Evolutionary conservation across 192 early-diverging fungal species (phyloP).

Genomic region (Coemansia sp.): DNA sequence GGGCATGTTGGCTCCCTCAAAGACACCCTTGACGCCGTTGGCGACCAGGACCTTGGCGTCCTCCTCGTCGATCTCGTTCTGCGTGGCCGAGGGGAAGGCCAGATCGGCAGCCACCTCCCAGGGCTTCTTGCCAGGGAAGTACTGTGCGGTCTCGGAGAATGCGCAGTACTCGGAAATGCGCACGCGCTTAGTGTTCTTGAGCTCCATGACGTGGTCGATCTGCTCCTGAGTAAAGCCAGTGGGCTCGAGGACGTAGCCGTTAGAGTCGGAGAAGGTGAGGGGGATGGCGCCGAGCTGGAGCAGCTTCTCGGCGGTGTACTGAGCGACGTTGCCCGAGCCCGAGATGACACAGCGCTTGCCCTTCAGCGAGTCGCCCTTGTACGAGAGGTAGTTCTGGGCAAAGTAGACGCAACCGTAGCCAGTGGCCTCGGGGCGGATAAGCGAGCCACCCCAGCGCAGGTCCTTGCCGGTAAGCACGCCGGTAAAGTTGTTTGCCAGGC

Average conservation of each 20-base stretch:
- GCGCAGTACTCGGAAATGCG: slow-evolving; percentile 58
- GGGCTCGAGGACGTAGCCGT: slow-evolving; percentile 59
- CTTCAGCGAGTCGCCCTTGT: slow-evolving; percentile 58
- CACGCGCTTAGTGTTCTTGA: slow-evolving; percentile 61
- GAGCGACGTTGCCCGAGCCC: slow-evolving; percentile 62
- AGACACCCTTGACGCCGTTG: slow-evolving; percentile 58
- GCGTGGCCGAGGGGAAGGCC: slow-evolving; percentile 63
- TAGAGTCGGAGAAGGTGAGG: slow-evolving; percentile 62
- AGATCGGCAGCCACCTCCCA: slow-evolving; percentile 60
- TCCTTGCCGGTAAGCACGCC: slow-evolving; percentile 63
- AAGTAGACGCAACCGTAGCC: slow-evolving; percentile 64
- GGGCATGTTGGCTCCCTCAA: slow-evolving; percentile 64
- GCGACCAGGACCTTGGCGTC: slow-evolving; percentile 59
- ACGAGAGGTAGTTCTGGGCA: slow-evolving; percentile 57
- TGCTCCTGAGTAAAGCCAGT: slow-evolving; percentile 59
- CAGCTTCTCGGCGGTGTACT: slow-evolving; percentile 62
- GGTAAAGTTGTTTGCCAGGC: slow-evolving; percentile 58
- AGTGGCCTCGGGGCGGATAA: slow-evolving; percentile 62
- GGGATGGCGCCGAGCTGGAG: slow-evolving; percentile 59
- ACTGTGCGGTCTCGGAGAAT: slow-evolving; percentile 56
- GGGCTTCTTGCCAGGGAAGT: slow-evolving; percentile 60
- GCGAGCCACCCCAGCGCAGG: slow-evolving; percentile 59
- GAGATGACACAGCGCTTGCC: slow-evolving; percentile 60
- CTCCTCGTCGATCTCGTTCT: slow-evolving; percentile 63
- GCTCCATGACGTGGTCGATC: slow-evolving; percentile 59